phyloP scores from a whole-genome alignment of 805 yeast species.

The Torulaspora quercuum region DNA sequence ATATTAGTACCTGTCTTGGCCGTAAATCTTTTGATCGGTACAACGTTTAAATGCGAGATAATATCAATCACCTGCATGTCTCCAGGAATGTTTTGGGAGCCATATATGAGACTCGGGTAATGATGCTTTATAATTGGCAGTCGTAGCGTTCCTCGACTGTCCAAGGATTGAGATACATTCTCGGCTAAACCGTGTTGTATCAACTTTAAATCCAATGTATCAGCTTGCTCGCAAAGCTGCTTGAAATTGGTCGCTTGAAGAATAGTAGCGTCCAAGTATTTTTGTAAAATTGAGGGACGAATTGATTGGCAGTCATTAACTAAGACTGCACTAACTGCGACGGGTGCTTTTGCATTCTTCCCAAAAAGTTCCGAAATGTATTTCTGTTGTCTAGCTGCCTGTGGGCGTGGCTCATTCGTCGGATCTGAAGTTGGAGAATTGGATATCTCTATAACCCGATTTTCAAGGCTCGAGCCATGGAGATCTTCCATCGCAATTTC shows the following conservation, averaged over 20 bases:
- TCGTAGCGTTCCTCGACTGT: slow-evolving; percentile 21
- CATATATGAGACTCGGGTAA: slow-evolving; percentile 15
- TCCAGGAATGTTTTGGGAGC: slow-evolving; percentile 9
- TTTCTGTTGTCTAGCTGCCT: slow-evolving; percentile 5
- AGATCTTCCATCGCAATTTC: slow-evolving; percentile 7
- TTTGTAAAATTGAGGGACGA: slow-evolving; percentile 24
- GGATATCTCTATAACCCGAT: slow-evolving; percentile 5
- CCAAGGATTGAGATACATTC: slow-evolving; percentile 21
- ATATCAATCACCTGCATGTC: slow-evolving; percentile 27
- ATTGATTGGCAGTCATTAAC: slow-evolving; percentile 21
- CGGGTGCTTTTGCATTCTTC: slow-evolving; percentile 25
- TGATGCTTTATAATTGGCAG: slow-evolving; percentile 12
- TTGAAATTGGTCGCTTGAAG: slow-evolving; percentile 26
- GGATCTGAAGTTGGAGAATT: slow-evolving; percentile 2
- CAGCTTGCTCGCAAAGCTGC: slow-evolving; percentile 27
- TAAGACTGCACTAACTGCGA: slow-evolving; percentile 26
- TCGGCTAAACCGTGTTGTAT: slow-evolving; percentile 30
- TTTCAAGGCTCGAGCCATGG: slow-evolving; percentile 9
- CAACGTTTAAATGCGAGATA: slow-evolving; percentile 33
- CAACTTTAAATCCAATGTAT: slow-evolving; percentile 29
- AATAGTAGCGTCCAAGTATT: slow-evolving; percentile 31
- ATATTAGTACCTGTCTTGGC: slow-evolving; percentile 94
- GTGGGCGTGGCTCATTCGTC: neutral
- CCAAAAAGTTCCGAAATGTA: slow-evolving; percentile 14
- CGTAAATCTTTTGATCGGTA: slow-evolving; percentile 64